phyloP scores from a whole-genome alignment of 1,284 basidiomycete genomes.

The Austroboletus novae-zelandiae region DNA sequence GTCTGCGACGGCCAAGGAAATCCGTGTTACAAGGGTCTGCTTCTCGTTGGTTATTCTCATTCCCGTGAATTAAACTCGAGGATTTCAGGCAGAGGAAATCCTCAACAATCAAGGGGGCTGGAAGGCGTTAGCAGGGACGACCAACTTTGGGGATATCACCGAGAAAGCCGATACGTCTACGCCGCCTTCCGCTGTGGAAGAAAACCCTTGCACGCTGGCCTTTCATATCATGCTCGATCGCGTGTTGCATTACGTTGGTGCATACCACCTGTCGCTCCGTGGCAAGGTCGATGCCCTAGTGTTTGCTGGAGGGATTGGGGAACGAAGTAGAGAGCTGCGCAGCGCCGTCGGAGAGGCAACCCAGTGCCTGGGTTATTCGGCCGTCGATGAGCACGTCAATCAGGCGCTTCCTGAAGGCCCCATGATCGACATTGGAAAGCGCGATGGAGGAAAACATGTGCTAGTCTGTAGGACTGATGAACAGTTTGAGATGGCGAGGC shows the following conservation, averaged over 20 bases:
- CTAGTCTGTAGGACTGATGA: constrained; percentile 68
- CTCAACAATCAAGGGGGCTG: constrained; percentile 75
- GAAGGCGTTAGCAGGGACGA: constrained; percentile 76
- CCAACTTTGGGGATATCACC: constrained; percentile 70
- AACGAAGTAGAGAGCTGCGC: constrained; percentile 63
- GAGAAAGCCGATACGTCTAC: constrained; percentile 31
- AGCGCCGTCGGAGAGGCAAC: constrained; percentile 53
- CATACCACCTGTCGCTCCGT: constrained; percentile 72
- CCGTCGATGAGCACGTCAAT: constrained; percentile 46
- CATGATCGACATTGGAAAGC: constrained; percentile 47
- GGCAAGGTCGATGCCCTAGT: constrained; percentile 74
- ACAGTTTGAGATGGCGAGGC: constrained; percentile 67
- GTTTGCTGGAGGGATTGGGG: constrained; percentile 86
- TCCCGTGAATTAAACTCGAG: background rate
- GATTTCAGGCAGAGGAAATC: constrained; percentile 64
- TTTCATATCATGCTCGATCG: constrained; percentile 78
- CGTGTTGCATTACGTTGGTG: constrained; percentile 67
- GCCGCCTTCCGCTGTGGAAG: constrained; percentile 7
- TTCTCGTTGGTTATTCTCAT: background rate
- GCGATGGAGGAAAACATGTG: constrained; percentile 36
- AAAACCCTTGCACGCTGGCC: constrained; percentile 49
- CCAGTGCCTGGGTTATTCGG: constrained; percentile 59
- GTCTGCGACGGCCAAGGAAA: constrained; percentile 43
- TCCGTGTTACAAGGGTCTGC: constrained; percentile 62
- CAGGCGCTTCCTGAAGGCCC: constrained; percentile 32